These are phyloP conservation scores for Plasmodium vivax DNA, from an alignment of 169 alveolate genomes.

Conservation along the genomic window DNA sequence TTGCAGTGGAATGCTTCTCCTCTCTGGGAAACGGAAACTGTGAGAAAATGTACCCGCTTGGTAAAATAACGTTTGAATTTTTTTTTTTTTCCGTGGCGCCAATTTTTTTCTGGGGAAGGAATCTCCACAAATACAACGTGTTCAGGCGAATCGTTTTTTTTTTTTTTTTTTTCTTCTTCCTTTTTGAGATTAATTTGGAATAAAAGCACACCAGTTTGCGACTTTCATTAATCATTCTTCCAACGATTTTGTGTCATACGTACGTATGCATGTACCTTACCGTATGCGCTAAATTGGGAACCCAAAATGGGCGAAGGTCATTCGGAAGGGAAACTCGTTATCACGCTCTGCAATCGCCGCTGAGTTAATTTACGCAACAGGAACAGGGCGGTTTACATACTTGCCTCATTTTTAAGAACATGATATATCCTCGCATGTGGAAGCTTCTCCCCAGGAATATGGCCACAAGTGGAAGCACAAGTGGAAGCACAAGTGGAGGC, in stretches of 20 bases:
- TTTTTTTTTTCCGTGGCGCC: neutral
- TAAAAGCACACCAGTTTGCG: neutral
- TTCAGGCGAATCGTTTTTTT: neutral
- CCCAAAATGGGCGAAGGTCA: neutral
- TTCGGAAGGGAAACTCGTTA: neutral
- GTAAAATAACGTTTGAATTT: neutral
- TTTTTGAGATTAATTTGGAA: neutral
- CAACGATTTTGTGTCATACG: neutral
- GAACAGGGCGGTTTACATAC: slow-evolving; percentile 6
- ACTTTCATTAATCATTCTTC: neutral
- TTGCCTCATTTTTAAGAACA: neutral
- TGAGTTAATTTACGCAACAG: neutral
- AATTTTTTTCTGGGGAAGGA: neutral
- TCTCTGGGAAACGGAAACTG: neutral
- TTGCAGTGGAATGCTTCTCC: neutral
- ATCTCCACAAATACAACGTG: neutral
- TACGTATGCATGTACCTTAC: neutral
- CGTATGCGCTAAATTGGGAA: neutral
- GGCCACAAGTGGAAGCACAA: neutral
- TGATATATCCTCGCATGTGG: neutral
- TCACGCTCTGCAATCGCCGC: neutral
- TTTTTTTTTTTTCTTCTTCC: neutral
- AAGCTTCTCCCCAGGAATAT: neutral
- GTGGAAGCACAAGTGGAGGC: too few relatives aligned
- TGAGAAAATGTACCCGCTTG: neutral